Conservation (phyloP, 805 yeast genomes). For the Yueomyces sinensis region DNA sequence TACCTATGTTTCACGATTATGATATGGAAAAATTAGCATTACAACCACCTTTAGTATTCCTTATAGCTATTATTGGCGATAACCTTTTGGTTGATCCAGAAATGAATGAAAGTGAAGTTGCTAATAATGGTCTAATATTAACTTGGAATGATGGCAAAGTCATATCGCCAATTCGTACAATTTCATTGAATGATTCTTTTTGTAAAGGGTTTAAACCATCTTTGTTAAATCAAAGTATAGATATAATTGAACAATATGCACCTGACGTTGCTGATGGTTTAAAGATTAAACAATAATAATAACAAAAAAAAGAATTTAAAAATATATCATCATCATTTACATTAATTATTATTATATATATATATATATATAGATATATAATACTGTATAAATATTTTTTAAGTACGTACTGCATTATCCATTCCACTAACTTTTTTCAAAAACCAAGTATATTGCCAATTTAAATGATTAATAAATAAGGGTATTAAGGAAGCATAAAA, state of each 20-base stretch:
- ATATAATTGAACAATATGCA: slow-evolving; percentile 49
- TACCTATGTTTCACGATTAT: slow-evolving; percentile 84
- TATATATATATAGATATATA: no score
- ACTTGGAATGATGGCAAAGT: slow-evolving; percentile 60
- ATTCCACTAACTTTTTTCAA: slow-evolving; percentile 46
- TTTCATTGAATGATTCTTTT: slow-evolving; percentile 39
- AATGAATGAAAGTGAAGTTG: slow-evolving; percentile 73
- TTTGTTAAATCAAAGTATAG: slow-evolving; percentile 39
- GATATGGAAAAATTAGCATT: slow-evolving; percentile 48
- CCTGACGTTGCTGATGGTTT: background rate
- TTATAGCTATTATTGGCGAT: slow-evolving; percentile 61
- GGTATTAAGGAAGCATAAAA: slow-evolving; percentile 68
- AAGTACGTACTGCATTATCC: slow-evolving; percentile 28
- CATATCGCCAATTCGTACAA: slow-evolving; percentile 58
- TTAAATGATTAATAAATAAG: slow-evolving; percentile 46
- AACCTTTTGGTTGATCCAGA: slow-evolving; percentile 73
- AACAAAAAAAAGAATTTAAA: background rate
- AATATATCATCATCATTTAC: no score
- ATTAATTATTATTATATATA: no score
- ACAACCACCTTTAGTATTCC: slow-evolving; percentile 56
- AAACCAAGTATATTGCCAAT: slow-evolving; percentile 41
- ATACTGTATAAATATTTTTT: no score
- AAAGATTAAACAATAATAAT: background rate
- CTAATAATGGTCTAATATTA: slow-evolving; percentile 69
- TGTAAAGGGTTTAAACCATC: slow-evolving; percentile 43